Conservation (phyloP, 495 filamentous ascomycete species). For the Talaromyces borbonicus region DNA sequence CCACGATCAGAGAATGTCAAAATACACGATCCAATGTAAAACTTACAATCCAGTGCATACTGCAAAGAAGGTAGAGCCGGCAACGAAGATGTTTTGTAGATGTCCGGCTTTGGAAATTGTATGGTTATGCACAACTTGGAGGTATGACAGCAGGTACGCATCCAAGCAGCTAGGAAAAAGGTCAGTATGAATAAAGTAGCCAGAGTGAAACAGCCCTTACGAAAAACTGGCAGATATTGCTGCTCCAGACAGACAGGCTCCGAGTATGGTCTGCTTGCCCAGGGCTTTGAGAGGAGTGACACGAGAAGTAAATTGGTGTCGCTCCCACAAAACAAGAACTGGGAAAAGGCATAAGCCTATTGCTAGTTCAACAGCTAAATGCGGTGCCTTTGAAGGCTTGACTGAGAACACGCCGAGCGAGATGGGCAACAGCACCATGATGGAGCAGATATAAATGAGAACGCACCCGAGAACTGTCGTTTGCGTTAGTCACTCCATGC, state of each 20-base stretch:
- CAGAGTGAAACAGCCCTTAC: constrained; percentile 14
- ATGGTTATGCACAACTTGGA: constrained; percentile 61
- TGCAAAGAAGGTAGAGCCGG: constrained; percentile 33
- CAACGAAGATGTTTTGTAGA: constrained; percentile 40
- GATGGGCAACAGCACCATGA: constrained; percentile 50
- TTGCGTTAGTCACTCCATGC: background rate
- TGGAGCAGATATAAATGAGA: constrained; percentile 41
- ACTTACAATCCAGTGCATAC: constrained; percentile 8
- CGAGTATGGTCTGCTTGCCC: constrained; percentile 50
- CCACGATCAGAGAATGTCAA: constrained; percentile 37
- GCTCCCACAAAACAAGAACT: constrained; percentile 46
- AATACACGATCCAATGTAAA: background rate
- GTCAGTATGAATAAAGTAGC: background rate
- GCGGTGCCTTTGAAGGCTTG: constrained; percentile 32
- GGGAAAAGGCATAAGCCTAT: constrained; percentile 44
- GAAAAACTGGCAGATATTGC: constrained; percentile 46
- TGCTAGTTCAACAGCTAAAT: constrained; percentile 22
- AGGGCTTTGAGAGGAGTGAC: constrained; percentile 48
- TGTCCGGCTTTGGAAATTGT: constrained; percentile 44
- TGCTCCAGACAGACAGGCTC: constrained; percentile 44
- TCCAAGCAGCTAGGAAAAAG: constrained; percentile 36
- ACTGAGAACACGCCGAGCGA: constrained; percentile 32
- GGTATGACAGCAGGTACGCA: constrained; percentile 55
- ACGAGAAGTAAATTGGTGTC: constrained; percentile 34
- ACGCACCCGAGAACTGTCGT: constrained; percentile 35